Evolutionary conservation across 2,329 filamentous ascomycete species (phyloP).

Genomic region (Leptographium galeiforme): DNA sequence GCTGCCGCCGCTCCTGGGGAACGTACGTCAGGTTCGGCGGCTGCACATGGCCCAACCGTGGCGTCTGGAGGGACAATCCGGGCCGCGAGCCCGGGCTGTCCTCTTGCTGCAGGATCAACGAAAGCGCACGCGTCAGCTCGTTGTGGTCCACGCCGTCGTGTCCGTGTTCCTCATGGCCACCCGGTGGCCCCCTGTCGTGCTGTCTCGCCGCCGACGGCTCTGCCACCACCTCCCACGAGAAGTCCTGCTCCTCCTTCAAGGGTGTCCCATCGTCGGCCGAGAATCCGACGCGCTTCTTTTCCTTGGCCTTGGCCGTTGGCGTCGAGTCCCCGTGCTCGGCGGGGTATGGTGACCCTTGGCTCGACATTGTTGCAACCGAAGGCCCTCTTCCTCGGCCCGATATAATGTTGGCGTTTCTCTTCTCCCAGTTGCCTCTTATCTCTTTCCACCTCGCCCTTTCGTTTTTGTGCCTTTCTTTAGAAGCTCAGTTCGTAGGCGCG

Average conservation of each 20-base stretch:
- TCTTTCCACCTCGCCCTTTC: too few species aligned
- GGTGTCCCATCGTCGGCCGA: slow-evolving; percentile 5
- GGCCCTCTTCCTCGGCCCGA: background rate
- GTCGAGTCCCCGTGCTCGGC: background rate
- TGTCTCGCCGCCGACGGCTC: background rate
- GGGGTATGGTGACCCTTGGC: background rate
- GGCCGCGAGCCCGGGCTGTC: background rate
- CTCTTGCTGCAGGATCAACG: slow-evolving; percentile 8
- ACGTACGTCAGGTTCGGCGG: slow-evolving; percentile 8
- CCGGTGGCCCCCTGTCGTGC: background rate
- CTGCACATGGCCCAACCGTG: background rate
- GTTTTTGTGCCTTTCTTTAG: too few species aligned
- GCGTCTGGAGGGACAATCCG: background rate
- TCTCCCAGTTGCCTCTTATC: too few species aligned
- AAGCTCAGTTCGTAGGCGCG: too few species aligned
- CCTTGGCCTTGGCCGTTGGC: slow-evolving; percentile 8
- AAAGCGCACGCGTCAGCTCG: slow-evolving; percentile 10
- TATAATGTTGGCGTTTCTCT: too few species aligned
- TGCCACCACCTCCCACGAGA: background rate
- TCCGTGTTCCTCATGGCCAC: background rate
- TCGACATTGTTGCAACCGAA: slow-evolving; percentile 4
- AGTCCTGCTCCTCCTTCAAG: background rate
- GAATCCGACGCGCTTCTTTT: slow-evolving; percentile 14
- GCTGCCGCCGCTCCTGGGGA: slow-evolving; percentile 8
- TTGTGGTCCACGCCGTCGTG: slow-evolving; percentile 11